Conservation (phyloP, 2,329 filamentous ascomycete species). For the Botrytis byssoidea region DNA sequence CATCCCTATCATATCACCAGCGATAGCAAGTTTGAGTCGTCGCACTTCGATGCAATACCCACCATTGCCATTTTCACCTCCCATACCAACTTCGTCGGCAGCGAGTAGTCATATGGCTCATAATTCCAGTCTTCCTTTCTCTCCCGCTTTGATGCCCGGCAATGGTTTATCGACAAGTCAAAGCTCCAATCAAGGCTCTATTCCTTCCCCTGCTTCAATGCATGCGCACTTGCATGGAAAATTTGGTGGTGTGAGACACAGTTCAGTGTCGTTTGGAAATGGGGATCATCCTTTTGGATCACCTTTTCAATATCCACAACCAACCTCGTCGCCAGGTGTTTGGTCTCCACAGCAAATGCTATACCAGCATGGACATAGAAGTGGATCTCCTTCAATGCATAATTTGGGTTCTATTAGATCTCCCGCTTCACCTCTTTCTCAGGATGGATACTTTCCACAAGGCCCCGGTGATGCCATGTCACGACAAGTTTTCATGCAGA, state of each 20-base stretch:
- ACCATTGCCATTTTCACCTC: slow-evolving; percentile 77
- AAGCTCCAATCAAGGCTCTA: slow-evolving; percentile 62
- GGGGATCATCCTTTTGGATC: slow-evolving; percentile 58
- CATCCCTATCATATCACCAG: slow-evolving; percentile 64
- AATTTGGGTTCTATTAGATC: slow-evolving; percentile 58
- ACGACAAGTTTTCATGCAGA: slow-evolving; percentile 48
- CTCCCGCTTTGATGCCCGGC: slow-evolving; percentile 56
- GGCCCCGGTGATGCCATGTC: slow-evolving; percentile 40
- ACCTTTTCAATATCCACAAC: slow-evolving; percentile 65
- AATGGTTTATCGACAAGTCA: slow-evolving; percentile 58
- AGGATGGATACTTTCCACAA: slow-evolving; percentile 40
- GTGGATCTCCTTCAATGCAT: slow-evolving; percentile 63
- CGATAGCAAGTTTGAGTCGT: slow-evolving; percentile 56
- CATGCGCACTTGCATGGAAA: slow-evolving; percentile 54
- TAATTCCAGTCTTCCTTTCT: slow-evolving; percentile 51
- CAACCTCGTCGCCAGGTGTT: slow-evolving; percentile 54
- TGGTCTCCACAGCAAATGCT: slow-evolving; percentile 56
- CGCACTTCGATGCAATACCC: slow-evolving; percentile 74
- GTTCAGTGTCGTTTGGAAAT: slow-evolving; percentile 65
- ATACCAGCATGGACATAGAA: slow-evolving; percentile 52
- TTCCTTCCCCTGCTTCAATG: slow-evolving; percentile 72
- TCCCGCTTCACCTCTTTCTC: slow-evolving; percentile 60
- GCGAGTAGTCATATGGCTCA: slow-evolving; percentile 63
- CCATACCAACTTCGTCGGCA: slow-evolving; percentile 74
- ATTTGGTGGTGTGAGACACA: slow-evolving; percentile 60